Conservation (phyloP, 306 rosid genomes). For the Senna siamea region DNA sequence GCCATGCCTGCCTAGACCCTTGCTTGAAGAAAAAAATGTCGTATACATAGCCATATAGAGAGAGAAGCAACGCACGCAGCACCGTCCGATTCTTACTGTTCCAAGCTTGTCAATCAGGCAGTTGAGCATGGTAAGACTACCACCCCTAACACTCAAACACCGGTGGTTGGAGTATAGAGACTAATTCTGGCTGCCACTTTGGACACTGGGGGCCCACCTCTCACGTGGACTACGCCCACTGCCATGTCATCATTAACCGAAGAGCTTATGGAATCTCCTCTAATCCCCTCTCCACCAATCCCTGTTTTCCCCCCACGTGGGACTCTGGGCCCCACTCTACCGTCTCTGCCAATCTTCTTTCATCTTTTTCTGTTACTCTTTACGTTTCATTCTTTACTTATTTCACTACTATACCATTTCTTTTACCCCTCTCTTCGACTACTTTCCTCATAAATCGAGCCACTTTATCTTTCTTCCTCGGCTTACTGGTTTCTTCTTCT, state of each 20-base stretch:
- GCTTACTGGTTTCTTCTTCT: too few relatives aligned
- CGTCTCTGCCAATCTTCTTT: background rate
- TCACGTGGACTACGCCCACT: constrained; percentile 58
- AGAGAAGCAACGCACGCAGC: too few relatives aligned
- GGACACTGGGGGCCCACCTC: constrained; percentile 48
- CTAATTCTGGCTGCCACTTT: constrained; percentile 28
- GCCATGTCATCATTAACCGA: constrained; percentile 59
- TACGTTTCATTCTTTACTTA: background rate
- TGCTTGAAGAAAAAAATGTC: background rate
- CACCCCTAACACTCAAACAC: too few relatives aligned
- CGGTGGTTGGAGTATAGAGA: too few relatives aligned
- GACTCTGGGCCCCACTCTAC: constrained; percentile 45
- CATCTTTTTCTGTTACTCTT: background rate
- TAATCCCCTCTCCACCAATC: constrained; percentile 92
- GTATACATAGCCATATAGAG: too few relatives aligned
- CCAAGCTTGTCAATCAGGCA: background rate
- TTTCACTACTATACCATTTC: background rate
- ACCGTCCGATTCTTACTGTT: background rate
- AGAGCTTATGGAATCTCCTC: constrained; percentile 56
- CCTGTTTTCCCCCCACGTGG: constrained; percentile 79
- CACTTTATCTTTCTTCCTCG: constrained; percentile 33
- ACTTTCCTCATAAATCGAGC: constrained; percentile 38
- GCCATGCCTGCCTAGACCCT: background rate
- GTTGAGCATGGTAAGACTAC: background rate
- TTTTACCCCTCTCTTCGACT: background rate